Evolutionary conservation across 2,329 filamentous ascomycete genomes (phyloP).

Genomic region (Talaromyces sp.): DNA sequence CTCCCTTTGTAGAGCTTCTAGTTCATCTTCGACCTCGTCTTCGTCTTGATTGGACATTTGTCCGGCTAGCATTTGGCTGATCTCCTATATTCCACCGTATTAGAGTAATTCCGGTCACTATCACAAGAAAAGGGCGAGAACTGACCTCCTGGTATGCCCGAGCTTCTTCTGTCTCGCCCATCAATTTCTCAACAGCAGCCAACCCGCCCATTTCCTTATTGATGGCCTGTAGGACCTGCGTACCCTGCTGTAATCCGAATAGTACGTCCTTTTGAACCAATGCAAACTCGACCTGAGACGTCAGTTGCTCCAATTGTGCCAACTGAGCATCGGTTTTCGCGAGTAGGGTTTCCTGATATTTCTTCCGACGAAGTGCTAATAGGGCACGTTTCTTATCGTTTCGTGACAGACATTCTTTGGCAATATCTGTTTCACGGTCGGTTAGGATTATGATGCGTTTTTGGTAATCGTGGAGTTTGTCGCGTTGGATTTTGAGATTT

Average conservation of each 20-base stretch:
- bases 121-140: background rate
- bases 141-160: constrained; percentile 79
- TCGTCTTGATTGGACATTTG: constrained; percentile 92
- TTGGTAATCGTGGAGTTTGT: constrained; percentile 95
- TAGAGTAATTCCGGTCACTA: constrained; percentile 1
- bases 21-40: constrained; percentile 94
- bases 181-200: constrained; percentile 87
- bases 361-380: constrained; percentile 85
- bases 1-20: constrained; percentile 72
- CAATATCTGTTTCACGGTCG: constrained; percentile 78
- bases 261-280: constrained; percentile 95
- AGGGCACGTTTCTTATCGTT: constrained; percentile 78
- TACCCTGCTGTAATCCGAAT: constrained; percentile 88
- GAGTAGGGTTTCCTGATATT: constrained; percentile 89
- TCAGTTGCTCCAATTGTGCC: constrained; percentile 86
- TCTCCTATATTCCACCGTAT: constrained; percentile 58
- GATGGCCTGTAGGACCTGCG: constrained; percentile 81
- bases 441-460: constrained; percentile 82
- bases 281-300: constrained; percentile 87
- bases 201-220: constrained; percentile 94
- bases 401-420: constrained; percentile 71
- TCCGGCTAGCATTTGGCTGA: constrained; percentile 83
- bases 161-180: constrained; percentile 87
- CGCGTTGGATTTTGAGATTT: constrained; percentile 94
- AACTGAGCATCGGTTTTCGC: constrained; percentile 87